phyloP scores from a whole-genome alignment of 148 eudicot genomes.

The Cornus kousa region DNA sequence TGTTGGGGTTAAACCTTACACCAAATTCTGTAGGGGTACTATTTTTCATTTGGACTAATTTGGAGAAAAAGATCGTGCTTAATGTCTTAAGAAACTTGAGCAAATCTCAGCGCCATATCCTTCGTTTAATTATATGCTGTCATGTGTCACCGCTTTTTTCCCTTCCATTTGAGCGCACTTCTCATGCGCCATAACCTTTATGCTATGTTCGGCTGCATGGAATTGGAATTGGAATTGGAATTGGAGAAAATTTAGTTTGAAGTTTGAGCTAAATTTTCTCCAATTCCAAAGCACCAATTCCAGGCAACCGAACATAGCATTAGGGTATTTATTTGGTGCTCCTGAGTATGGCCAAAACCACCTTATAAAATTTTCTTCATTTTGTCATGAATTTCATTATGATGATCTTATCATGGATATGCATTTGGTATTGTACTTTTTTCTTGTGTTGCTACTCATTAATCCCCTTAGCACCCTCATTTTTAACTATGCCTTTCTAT shows the following conservation, averaged over 20 bases:
- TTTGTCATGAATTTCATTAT: background rate
- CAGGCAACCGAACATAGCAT: background rate
- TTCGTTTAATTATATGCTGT: background rate
- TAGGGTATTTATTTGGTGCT: background rate
- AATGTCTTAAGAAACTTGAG: background rate
- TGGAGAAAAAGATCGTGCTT: background rate
- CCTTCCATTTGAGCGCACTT: background rate
- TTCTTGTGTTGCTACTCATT: background rate
- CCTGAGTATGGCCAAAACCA: background rate
- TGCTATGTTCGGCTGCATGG: too few relatives aligned
- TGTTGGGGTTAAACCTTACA: background rate
- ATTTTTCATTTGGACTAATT: background rate
- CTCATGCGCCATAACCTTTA: too few relatives aligned
- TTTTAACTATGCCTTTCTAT: background rate
- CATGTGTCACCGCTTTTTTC: too few relatives aligned
- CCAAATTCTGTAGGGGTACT: background rate
- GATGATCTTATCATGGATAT: background rate
- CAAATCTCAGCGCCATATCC: background rate
- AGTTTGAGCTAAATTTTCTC: too few relatives aligned
- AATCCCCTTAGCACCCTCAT: background rate
- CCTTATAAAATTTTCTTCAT: background rate
- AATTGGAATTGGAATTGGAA: too few relatives aligned
- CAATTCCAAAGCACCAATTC: too few relatives aligned
- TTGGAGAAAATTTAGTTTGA: too few relatives aligned
- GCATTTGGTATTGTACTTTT: background rate